Evolutionary conservation across 208 protist species (phyloP).

Genomic region (Leptomonas pyrrhocoris): DNA sequence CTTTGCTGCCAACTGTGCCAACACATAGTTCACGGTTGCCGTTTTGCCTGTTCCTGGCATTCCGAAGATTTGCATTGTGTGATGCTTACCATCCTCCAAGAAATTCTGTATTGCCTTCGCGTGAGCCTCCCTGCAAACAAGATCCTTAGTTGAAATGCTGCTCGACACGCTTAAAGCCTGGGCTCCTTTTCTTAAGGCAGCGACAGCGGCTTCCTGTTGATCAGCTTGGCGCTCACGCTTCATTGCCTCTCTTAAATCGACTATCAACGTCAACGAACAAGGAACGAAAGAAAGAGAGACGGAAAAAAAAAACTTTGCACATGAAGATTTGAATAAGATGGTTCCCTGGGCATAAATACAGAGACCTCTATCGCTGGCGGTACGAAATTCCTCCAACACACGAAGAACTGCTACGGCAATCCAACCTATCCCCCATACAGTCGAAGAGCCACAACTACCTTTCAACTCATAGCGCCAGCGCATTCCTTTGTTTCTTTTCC

Average conservation of each 20-base stretch:
- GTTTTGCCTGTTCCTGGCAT: constrained; percentile 93
- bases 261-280: constrained; percentile 1
- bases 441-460: no score
- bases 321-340: no score
- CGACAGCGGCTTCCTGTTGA: constrained; percentile 29
- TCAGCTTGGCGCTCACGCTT: constrained; percentile 19
- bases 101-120: constrained; percentile 69
- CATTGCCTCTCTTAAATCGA: constrained; percentile 7
- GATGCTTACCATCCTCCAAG: constrained; percentile 61
- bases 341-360: no score
- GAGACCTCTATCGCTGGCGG: no score
- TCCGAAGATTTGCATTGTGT: constrained; percentile 89
- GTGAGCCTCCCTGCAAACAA: constrained; percentile 79
- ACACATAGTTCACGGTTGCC: constrained; percentile 76
- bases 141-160: constrained; percentile 51
- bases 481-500: no score
- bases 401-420: no score
- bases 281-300: constrained; percentile 15
- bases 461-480: no score
- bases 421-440: no score
- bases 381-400: no score
- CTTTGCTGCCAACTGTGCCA: constrained; percentile 53
- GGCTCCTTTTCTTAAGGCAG: constrained; percentile 60
- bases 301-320: neutral
- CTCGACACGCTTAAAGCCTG: constrained; percentile 77